Conservation (phyloP, 176 grass and related monocot genomes). For the Carex myosuroides region DNA sequence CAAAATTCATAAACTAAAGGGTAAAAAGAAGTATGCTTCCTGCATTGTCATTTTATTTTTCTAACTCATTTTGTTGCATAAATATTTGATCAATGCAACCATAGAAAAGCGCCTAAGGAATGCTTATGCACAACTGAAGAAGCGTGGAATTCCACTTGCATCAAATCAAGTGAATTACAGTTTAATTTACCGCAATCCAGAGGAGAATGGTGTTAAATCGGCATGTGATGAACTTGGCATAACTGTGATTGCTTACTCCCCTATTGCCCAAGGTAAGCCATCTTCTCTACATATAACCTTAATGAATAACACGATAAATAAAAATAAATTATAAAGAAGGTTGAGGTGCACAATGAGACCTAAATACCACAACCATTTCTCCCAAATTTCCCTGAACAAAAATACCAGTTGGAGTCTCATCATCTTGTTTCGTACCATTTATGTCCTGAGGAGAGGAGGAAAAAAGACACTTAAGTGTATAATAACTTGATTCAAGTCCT, state of each 20-base stretch:
- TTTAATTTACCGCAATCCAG: slow-evolving; percentile 59
- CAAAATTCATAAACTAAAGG: background rate
- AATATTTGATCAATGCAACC: background rate
- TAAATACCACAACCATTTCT: background rate
- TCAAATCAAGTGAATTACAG: slow-evolving; percentile 79
- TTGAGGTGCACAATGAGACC: background rate
- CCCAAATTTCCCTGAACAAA: background rate
- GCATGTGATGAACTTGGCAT: slow-evolving; percentile 67
- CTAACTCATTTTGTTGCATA: background rate
- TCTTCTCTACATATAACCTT: background rate
- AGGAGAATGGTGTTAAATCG: slow-evolving; percentile 60
- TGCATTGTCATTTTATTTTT: background rate
- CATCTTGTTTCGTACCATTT: background rate
- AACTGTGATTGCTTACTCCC: slow-evolving; percentile 69
- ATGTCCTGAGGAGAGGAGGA: background rate
- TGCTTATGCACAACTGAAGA: slow-evolving; percentile 56
- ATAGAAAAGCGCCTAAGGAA: slow-evolving; percentile 58
- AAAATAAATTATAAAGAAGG: background rate
- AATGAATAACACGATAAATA: background rate
- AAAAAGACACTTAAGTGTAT: background rate
- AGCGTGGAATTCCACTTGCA: slow-evolving; percentile 60
- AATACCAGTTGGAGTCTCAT: background rate
- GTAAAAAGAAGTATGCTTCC: background rate
- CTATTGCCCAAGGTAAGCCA: slow-evolving; percentile 58
- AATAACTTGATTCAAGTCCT: background rate